These are phyloP conservation scores for Isatis lusitanica DNA, from an alignment of 441 rosid genomes.

Conservation along the genomic window DNA sequence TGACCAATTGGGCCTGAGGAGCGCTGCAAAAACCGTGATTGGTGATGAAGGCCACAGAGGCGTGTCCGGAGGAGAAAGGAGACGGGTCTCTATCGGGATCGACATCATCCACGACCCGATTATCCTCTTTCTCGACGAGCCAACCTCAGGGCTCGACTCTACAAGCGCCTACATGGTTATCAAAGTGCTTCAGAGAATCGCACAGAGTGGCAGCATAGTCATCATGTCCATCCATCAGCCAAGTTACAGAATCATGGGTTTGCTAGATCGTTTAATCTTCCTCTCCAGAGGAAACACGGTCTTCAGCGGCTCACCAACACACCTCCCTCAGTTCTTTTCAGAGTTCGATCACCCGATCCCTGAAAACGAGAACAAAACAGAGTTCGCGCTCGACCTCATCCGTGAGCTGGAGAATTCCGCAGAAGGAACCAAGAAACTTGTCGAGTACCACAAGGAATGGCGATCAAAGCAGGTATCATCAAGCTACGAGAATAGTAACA, in stretches of 20 bases:
- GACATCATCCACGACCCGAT: constrained; percentile 83
- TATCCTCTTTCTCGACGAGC: constrained; percentile 70
- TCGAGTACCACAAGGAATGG: constrained; percentile 66
- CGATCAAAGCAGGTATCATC: constrained; percentile 33
- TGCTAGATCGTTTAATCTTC: constrained; percentile 63
- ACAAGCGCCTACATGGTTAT: constrained; percentile 80
- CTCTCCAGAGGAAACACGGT: constrained; percentile 67
- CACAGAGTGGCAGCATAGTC: constrained; percentile 76
- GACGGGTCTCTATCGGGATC: constrained; percentile 74
- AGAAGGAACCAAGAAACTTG: constrained; percentile 54
- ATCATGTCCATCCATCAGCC: constrained; percentile 77
- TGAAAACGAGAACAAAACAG: constrained; percentile 62
- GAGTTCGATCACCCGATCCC: constrained; percentile 72
- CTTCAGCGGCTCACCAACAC: constrained; percentile 50
- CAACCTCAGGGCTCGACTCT: constrained; percentile 76
- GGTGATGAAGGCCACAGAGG: constrained; percentile 85
- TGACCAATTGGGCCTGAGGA: constrained; percentile 61
- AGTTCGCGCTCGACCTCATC: constrained; percentile 69
- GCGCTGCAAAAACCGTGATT: constrained; percentile 67
- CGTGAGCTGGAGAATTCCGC: constrained; percentile 65
- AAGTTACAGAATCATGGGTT: constrained; percentile 62
- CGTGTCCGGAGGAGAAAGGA: constrained; percentile 72
- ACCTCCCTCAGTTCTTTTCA: constrained; percentile 51
- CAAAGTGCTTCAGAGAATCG: constrained; percentile 67
- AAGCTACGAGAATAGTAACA: neutral